Conservation (phyloP, 352 stramenopile species). For the Phytopythium cucurbitacearum region DNA sequence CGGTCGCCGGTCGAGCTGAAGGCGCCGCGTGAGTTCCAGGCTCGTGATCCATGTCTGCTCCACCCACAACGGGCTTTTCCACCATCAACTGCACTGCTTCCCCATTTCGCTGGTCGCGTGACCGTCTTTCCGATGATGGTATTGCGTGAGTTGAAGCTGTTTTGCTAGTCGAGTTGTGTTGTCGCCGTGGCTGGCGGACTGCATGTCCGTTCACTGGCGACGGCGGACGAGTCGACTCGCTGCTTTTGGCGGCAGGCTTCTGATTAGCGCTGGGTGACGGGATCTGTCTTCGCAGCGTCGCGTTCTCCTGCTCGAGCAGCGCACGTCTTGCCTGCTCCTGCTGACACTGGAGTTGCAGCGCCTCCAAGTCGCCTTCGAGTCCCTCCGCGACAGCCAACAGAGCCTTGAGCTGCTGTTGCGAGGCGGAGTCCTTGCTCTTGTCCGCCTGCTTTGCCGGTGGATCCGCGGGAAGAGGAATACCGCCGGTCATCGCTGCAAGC, state of each 20-base stretch:
- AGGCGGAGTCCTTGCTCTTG: conserved; percentile 8
- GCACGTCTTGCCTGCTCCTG: conserved; percentile 44
- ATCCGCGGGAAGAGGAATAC: conserved; percentile 2
- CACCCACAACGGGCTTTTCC: too few relatives aligned
- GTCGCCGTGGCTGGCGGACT: too few relatives aligned
- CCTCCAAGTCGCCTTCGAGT: conserved; percentile 56
- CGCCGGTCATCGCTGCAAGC: conserved; percentile 18
- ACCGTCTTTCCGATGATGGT: too few relatives aligned
- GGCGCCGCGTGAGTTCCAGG: neutral
- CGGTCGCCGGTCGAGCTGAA: conserved; percentile 1
- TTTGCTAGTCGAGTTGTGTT: too few relatives aligned
- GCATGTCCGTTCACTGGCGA: too few relatives aligned
- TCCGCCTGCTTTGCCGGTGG: conserved; percentile 5
- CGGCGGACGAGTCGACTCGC: too few relatives aligned
- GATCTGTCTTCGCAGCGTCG: conserved; percentile 26
- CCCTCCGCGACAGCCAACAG: conserved; percentile 61
- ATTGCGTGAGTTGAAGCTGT: too few relatives aligned
- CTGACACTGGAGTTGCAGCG: conserved; percentile 31
- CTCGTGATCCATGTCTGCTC: too few relatives aligned
- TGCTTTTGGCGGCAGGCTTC: too few relatives aligned
- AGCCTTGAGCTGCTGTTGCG: conserved; percentile 46
- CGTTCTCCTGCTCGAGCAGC: conserved; percentile 41
- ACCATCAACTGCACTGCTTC: too few relatives aligned
- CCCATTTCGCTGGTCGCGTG: too few relatives aligned
- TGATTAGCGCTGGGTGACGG: neutral